A percentile compares a stretch with the other conserved stretches of the same genome.
Conservation (phyloP, 768 basidiomycete species). For the Suillus brevipes region DNA sequence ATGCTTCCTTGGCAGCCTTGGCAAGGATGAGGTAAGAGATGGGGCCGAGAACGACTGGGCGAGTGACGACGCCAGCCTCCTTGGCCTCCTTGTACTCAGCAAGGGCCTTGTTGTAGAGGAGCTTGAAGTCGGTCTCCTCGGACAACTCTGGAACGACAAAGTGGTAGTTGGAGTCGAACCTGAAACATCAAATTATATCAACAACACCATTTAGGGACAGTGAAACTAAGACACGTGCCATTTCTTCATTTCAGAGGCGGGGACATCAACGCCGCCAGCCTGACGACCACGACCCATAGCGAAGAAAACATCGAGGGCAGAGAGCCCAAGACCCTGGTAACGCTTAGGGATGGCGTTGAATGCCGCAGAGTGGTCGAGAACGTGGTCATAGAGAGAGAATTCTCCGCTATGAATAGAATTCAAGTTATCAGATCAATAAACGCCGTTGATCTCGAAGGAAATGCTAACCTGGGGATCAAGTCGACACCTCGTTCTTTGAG, state of each 20-base stretch:
- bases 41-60: slow-evolving; percentile 95
- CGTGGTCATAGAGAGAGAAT: slow-evolving; percentile 98
- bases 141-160: slow-evolving; percentile 97
- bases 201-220: slow-evolving; percentile 3
- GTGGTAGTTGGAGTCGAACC: slow-evolving; percentile 99
- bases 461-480: slow-evolving; percentile 80
- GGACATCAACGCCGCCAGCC: slow-evolving; percentile 91
- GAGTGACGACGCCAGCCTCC: slow-evolving; percentile 82
- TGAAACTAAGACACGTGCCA: slow-evolving; percentile 58
- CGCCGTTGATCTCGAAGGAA: slow-evolving; percentile 10
- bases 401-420: slow-evolving; percentile 71
- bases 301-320: slow-evolving; percentile 93
- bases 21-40: slow-evolving; percentile 93
- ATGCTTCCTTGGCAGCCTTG: slow-evolving; percentile 85
- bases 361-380: slow-evolving; percentile 92
- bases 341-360: slow-evolving; percentile 98
- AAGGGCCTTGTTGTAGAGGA: slow-evolving; percentile 93
- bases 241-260: slow-evolving; percentile 99
- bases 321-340: slow-evolving; percentile 83
- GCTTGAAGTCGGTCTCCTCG: slow-evolving; percentile 87
- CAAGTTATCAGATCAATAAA: slow-evolving; percentile 20
- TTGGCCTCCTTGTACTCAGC: slow-evolving; percentile 95
- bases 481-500: slow-evolving; percentile 88
- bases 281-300: slow-evolving; percentile 99
- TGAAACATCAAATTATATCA: slow-evolving; percentile 29